Conservation (phyloP, 768 basidiomycete genomes). For the Gymnopilus junonius region DNA sequence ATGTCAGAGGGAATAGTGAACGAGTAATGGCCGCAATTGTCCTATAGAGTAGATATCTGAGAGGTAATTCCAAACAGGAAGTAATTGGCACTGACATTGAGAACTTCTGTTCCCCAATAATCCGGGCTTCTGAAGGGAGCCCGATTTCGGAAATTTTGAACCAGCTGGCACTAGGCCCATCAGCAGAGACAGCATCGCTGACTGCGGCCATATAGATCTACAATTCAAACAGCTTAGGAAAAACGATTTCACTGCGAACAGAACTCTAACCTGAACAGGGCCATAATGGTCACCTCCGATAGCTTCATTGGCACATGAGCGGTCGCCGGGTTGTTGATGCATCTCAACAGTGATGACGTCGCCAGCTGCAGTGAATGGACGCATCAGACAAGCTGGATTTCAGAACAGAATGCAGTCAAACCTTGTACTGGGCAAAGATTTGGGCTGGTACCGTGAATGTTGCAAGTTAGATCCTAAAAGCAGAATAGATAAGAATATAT, state of each 20-base stretch:
- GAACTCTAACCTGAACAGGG: constrained; percentile 39
- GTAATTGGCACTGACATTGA: constrained; percentile 29
- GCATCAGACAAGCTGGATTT: background rate
- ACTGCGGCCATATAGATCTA: constrained; percentile 54
- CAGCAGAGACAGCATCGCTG: constrained; percentile 46
- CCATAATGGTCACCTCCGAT: constrained; percentile 58
- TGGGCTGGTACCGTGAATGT: constrained; percentile 37
- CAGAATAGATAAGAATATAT: background rate
- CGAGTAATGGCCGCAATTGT: constrained; percentile 59
- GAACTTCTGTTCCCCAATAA: constrained; percentile 44
- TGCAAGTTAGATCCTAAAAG: constrained; percentile 52
- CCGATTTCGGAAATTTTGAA: constrained; percentile 58
- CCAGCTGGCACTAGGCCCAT: constrained; percentile 46
- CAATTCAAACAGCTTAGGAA: background rate
- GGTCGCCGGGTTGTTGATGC: constrained; percentile 54
- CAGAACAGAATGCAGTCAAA: constrained; percentile 18
- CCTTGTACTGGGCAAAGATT: constrained; percentile 48
- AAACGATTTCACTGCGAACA: background rate
- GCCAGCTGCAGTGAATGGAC: constrained; percentile 35
- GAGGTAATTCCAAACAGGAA: background rate
- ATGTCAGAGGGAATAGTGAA: constrained; percentile 58
- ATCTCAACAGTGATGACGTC: constrained; percentile 55
- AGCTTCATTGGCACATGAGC: constrained; percentile 49
- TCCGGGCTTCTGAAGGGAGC: constrained; percentile 51
- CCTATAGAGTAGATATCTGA: constrained; percentile 22